Percentiles rank a stretch among this genome's conserved stretches.
Conservation (phyloP, 2,329 filamentous ascomycete species). For the Alternaria sp. region DNA sequence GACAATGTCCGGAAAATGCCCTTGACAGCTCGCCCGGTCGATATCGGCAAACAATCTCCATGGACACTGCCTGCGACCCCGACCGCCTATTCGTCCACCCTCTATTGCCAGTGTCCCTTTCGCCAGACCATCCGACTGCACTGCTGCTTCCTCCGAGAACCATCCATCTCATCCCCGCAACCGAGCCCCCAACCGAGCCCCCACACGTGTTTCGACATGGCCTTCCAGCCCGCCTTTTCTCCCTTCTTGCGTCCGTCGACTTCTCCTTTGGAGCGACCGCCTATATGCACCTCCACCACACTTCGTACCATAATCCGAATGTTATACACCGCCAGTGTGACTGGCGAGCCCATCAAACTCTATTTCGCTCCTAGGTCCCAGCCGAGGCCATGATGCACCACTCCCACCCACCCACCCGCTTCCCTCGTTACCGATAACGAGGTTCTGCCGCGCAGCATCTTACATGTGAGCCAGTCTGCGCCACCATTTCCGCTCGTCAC, state of each 20-base stretch:
- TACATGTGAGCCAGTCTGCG: slow-evolving; percentile 12
- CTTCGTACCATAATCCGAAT: neutral
- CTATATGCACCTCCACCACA: neutral
- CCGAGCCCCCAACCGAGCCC: slow-evolving; percentile 5
- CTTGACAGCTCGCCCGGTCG: slow-evolving; percentile 14
- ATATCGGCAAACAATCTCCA: slow-evolving; percentile 27
- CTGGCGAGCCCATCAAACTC: slow-evolving; percentile 13
- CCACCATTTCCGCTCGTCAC: slow-evolving; percentile 15
- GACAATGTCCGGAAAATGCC: slow-evolving; percentile 9
- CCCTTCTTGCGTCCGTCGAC: neutral
- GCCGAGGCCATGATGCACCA: slow-evolving; percentile 8
- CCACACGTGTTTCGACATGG: slow-evolving; percentile 6
- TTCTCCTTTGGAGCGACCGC: slow-evolving; percentile 1
- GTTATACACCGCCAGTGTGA: slow-evolving; percentile 18
- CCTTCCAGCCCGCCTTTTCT: slow-evolving; percentile 2
- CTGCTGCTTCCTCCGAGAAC: neutral
- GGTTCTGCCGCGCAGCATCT: slow-evolving; percentile 24
- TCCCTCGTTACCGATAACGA: slow-evolving; percentile 17
- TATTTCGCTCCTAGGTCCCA: slow-evolving; percentile 9
- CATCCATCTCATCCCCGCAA: slow-evolving; percentile 3
- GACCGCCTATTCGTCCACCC: slow-evolving; percentile 11
- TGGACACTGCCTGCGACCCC: neutral
- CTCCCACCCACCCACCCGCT: slow-evolving; percentile 11
- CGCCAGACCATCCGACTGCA: slow-evolving; percentile 8
- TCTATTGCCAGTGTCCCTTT: neutral